A percentile compares a stretch with the other conserved stretches of the same genome.
These are phyloP conservation scores for Pichia sp. DNA, from an alignment of 1,139 yeast species.

Conservation along the genomic window DNA sequence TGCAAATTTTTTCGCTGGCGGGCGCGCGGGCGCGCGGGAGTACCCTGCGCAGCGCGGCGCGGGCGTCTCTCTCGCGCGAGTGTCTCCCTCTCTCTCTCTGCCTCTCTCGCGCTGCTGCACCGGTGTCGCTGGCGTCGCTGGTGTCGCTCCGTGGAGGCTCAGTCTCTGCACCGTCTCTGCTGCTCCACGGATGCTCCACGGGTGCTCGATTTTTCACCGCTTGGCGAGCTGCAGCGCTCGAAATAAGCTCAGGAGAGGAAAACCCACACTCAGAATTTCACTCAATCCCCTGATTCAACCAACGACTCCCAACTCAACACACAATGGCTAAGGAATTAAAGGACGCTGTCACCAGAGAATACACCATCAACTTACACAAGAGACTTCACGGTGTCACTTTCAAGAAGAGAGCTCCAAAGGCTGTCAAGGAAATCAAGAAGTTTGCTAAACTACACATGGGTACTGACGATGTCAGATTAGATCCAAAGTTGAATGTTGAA, in stretches of 20 bases:
- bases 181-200: too few species aligned
- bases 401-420: constrained; percentile 99
- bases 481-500: constrained; percentile 97
- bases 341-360: constrained; percentile 99
- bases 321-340: constrained; percentile 70
- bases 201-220: too few species aligned
- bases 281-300: not conserved
- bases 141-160: not conserved
- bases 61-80: not conserved
- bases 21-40: not conserved
- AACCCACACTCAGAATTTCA: not conserved
- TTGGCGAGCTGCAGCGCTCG: too few species aligned
- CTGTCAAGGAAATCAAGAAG: constrained; percentile 98
- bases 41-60: not conserved
- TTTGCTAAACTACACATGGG: constrained; percentile 99
- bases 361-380: constrained; percentile 99
- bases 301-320: constrained; percentile 1
- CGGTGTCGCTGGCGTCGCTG: not conserved
- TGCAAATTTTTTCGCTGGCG: not conserved
- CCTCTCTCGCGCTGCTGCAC: not conserved
- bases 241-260: too few species aligned
- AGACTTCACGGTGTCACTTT: constrained; percentile 97
- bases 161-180: not conserved
- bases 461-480: constrained; percentile 97
- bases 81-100: not conserved